phyloP scores from a whole-genome alignment of 176 grass and related monocot species.

The Musa beccarii region DNA sequence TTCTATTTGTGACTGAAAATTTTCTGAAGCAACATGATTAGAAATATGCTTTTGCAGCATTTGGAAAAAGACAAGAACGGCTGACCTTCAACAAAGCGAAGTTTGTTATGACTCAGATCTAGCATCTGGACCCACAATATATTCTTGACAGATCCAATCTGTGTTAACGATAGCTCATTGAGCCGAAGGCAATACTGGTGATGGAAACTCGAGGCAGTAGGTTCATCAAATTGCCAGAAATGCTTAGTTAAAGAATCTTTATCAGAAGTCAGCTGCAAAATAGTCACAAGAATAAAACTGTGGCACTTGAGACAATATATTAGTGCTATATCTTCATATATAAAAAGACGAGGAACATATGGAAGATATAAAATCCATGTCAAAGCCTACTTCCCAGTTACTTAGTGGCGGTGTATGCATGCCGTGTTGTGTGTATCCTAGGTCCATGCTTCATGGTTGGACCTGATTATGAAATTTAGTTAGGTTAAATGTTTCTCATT shows the following conservation, averaged over 20 bases:
- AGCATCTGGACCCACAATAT: slow-evolving; percentile 78
- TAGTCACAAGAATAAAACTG: slow-evolving; percentile 4
- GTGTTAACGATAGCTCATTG: slow-evolving; percentile 48
- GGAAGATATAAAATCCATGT: not conserved
- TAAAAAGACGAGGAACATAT: not conserved
- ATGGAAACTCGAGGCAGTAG: slow-evolving; percentile 27
- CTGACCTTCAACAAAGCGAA: slow-evolving; percentile 69
- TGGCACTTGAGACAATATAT: not conserved
- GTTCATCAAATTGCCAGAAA: slow-evolving; percentile 39
- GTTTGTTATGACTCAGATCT: slow-evolving; percentile 83
- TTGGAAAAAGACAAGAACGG: not conserved
- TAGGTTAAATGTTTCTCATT: not conserved
- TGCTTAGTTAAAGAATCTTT: slow-evolving; percentile 53
- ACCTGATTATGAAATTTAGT: not conserved
- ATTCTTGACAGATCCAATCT: slow-evolving; percentile 54
- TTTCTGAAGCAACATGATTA: slow-evolving; percentile 1
- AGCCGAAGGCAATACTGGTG: slow-evolving; percentile 36
- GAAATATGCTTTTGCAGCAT: not conserved
- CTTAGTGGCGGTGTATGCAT: not conserved
- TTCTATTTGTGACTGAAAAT: not conserved
- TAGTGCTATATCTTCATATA: not conserved
- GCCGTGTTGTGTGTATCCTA: not conserved
- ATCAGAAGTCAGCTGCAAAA: slow-evolving; percentile 62
- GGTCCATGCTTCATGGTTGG: not conserved
- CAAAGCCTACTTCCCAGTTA: not conserved